phyloP scores from a whole-genome alignment of 371 early-diverging fungal genomes.

The Syncephalastrum sp. region DNA sequence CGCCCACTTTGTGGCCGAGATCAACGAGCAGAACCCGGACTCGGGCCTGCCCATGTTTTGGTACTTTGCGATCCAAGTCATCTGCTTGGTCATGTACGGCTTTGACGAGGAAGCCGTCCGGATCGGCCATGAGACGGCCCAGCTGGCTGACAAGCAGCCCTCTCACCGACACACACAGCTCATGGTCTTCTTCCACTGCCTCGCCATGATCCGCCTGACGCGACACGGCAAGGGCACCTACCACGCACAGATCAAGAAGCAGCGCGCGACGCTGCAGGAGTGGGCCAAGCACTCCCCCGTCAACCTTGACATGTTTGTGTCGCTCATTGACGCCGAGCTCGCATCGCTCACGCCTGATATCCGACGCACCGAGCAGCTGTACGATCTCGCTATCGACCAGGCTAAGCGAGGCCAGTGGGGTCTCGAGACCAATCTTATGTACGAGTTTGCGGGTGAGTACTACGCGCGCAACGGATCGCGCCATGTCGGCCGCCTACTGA shows the following conservation, averaged over 20 bases:
- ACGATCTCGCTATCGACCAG: slow-evolving; percentile 36
- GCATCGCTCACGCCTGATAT: slow-evolving; percentile 26
- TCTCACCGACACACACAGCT: slow-evolving; percentile 38
- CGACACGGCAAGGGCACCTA: slow-evolving; percentile 11
- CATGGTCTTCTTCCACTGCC: slow-evolving; percentile 41
- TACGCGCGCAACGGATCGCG: slow-evolving; percentile 27
- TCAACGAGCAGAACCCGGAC: slow-evolving; percentile 17
- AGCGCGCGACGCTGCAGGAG: slow-evolving; percentile 21
- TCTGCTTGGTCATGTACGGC: slow-evolving; percentile 28
- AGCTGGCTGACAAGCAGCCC: slow-evolving; percentile 29
- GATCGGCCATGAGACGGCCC: slow-evolving; percentile 27
- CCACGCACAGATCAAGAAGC: slow-evolving; percentile 17
- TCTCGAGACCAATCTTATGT: slow-evolving; percentile 29
- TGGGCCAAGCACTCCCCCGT: slow-evolving; percentile 38
- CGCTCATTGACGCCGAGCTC: slow-evolving; percentile 44
- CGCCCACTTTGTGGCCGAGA: slow-evolving; percentile 21
- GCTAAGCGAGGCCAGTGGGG: slow-evolving; percentile 39
- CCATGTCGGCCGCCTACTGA: slow-evolving; percentile 26
- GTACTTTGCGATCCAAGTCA: slow-evolving; percentile 35
- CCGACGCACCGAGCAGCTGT: slow-evolving; percentile 25
- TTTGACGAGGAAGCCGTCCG: slow-evolving; percentile 28
- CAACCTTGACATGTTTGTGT: slow-evolving; percentile 34
- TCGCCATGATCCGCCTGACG: slow-evolving; percentile 31
- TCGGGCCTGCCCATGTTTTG: slow-evolving; percentile 25
- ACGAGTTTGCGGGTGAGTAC: slow-evolving; percentile 42